Evolutionary conservation across 176 grass and related monocot genomes (phyloP).

Genomic region (Calamus simplicifolius): DNA sequence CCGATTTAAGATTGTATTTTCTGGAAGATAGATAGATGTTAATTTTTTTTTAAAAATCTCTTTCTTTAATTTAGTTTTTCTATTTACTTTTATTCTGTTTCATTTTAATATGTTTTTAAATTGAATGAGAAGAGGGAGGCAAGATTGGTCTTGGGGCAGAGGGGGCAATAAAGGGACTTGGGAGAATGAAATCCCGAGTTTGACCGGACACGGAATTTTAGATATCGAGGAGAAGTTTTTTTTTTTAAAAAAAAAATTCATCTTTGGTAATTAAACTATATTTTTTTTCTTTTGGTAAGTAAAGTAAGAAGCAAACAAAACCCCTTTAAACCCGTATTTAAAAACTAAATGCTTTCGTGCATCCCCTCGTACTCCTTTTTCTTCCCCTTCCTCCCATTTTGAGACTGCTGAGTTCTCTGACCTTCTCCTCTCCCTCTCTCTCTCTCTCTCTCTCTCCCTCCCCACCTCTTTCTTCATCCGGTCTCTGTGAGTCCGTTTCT

Average conservation of each 20-base stretch:
- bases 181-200: conserved; percentile 72
- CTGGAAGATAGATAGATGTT: too few species aligned
- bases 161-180: conserved; percentile 38
- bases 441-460: background rate
- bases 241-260: background rate
- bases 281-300: conserved; percentile 10
- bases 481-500: background rate
- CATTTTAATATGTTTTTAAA: too few species aligned
- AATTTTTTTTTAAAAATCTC: too few species aligned
- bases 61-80: too few species aligned
- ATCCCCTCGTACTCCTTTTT: too few species aligned
- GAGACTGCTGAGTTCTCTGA: background rate
- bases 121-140: too few species aligned
- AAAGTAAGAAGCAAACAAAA: conserved; percentile 39
- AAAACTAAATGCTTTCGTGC: too few species aligned
- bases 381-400: too few species aligned
- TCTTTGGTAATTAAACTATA: conserved; percentile 15
- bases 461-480: background rate
- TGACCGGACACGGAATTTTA: conserved; percentile 55
- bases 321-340: too few species aligned
- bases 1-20: too few species aligned
- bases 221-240: background rate
- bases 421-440: background rate
- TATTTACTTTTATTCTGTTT: too few species aligned
- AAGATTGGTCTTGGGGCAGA: background rate